Evolutionary conservation across 805 yeast genomes (phyloP), one percentile per base, ranked within the genome.

Genomic region (Candida endomychidarum): DNA sequence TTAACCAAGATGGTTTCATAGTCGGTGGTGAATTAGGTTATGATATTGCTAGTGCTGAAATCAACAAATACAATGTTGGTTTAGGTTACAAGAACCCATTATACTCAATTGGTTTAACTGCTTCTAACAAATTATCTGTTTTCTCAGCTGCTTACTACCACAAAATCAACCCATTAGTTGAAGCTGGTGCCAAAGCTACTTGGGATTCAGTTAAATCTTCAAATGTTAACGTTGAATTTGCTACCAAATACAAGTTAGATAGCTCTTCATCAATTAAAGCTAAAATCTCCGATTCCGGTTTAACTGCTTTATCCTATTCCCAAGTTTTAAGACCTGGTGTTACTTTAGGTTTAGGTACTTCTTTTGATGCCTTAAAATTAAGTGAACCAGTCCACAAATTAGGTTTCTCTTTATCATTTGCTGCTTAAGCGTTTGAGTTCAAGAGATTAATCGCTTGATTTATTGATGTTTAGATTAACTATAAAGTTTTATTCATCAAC

Each of bases 1-100:
- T 90, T 59, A 95, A 96, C 60, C 95, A 87, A 74, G 96, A 89
- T 58, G 96, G 96, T 57, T 83, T 89, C 79, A 81, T 95, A 54
- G 91, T 91, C 56, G 99, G 99, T 73, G 95, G 90, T 54, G 96
- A 93, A 75, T 81, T 91, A 63, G 93, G 96, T 58, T 93, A 93
- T 78, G 98, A 93, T 74, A 87, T 93, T 63, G 77, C 86, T 56
- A 78, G 86, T 54, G 98, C 96, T 61, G 78, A 87, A 69, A 83
- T 93, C 64, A 86, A 96, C 71, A 86, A 86, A 70, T 89, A 89
- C 81, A 82, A 96, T 46, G 84, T 90, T 48, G 96, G 95, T 57
- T 75, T 86, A 57, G 98, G 97, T 63, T 93, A 88, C 85, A 75
- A 86, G 62, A 87, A 86, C 61, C 85, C 90, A 53, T 76, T 81